These are phyloP conservation scores for Phallus indusiatus DNA, from an alignment of 768 basidiomycete species.

Conservation along the genomic window DNA sequence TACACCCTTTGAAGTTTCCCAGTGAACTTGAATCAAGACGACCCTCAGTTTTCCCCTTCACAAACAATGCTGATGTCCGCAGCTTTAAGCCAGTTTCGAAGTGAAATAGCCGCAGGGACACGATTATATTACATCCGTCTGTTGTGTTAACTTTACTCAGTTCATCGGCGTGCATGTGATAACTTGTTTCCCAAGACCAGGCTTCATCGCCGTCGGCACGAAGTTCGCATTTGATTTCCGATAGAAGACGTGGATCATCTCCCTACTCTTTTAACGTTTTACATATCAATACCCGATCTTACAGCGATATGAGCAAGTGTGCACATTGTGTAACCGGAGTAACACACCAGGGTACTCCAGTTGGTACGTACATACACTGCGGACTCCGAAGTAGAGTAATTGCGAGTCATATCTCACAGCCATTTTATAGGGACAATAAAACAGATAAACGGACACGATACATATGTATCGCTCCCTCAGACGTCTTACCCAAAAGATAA, in stretches of 20 bases:
- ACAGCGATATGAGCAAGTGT: slow-evolving; percentile 40
- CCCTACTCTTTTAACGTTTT: background rate
- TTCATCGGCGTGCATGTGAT: too few species aligned
- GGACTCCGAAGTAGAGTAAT: background rate
- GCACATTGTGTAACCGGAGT: slow-evolving; percentile 45
- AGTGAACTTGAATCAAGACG: too few species aligned
- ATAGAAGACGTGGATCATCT: background rate
- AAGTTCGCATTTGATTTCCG: background rate
- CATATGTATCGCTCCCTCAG: slow-evolving; percentile 47
- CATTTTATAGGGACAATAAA: slow-evolving; percentile 34
- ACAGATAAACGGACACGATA: slow-evolving; percentile 35
- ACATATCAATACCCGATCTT: background rate
- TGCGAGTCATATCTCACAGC: background rate
- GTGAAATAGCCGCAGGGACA: too few species aligned
- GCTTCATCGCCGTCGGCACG: background rate
- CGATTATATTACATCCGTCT: too few species aligned
- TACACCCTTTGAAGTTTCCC: too few species aligned
- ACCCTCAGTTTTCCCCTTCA: too few species aligned
- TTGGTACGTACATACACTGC: slow-evolving; percentile 23
- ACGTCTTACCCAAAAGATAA: slow-evolving; percentile 43
- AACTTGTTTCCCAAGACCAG: background rate
- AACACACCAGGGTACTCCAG: slow-evolving; percentile 26
- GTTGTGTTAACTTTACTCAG: too few species aligned
- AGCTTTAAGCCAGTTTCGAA: too few species aligned
- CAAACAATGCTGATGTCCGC: too few species aligned